phyloP scores from a whole-genome alignment of 345 rosid genomes.

The Lepidium didymum region DNA sequence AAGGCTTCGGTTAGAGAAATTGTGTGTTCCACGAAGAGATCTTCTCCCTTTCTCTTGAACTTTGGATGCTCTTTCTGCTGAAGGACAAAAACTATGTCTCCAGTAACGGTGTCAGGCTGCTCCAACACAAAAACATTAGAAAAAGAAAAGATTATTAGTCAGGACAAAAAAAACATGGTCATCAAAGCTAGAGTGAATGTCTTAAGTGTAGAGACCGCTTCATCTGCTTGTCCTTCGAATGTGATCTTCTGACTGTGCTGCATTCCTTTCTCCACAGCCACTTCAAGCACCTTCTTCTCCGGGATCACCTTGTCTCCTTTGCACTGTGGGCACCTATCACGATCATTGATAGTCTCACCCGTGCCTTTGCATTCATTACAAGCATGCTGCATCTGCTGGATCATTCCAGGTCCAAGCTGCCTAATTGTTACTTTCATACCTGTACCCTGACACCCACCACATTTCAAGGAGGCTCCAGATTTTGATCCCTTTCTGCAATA shows the following conservation, averaged over 20 bases:
- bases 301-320: conserved; percentile 67
- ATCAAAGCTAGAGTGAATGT: not conserved
- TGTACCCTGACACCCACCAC: conserved; percentile 66
- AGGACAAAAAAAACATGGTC: not conserved
- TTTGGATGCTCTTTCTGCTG: conserved; percentile 65
- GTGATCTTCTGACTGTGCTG: conserved; percentile 60
- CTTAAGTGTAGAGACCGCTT: conserved; percentile 38
- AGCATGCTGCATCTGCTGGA: conserved; percentile 80
- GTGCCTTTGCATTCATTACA: conserved; percentile 72
- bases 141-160: not conserved
- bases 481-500: conserved; percentile 61
- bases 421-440: conserved; percentile 72
- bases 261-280: conserved; percentile 70
- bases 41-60: conserved; percentile 73
- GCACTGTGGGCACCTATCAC: conserved; percentile 66
- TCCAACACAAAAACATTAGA: not conserved
- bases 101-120: conserved; percentile 72
- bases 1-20: conserved; percentile 64
- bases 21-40: conserved; percentile 65
- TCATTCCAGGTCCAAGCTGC: conserved; percentile 68
- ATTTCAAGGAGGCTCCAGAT: conserved; percentile 64
- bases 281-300: conserved; percentile 70
- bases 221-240: conserved; percentile 75
- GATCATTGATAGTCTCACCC: conserved; percentile 61
- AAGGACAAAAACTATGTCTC: conserved; percentile 64